Evolutionary conservation across 495 filamentous ascomycete species (phyloP), one percentile per base, ranked within the genome.

Genomic region (Penicillium lagena): DNA sequence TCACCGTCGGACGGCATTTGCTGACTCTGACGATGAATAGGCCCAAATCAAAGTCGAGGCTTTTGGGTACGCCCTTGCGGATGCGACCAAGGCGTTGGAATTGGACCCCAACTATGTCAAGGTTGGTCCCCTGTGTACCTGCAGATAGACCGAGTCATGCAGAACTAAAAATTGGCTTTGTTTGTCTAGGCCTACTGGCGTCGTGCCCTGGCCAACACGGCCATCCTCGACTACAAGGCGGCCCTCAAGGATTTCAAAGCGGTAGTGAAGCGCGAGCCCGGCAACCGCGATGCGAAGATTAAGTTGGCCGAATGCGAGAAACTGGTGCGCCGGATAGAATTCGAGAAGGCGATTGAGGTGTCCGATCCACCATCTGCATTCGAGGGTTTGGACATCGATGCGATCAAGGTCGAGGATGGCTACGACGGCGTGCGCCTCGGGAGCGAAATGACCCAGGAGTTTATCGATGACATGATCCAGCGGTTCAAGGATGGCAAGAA

Each of bases 401-500:
- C 78, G 17, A 95, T 99, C 49, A 72, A 71, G 17, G 81, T 99
- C 7, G 91, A 97, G 32, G 63, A 77, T 32, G 71, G 68, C 35
- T 99, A 99, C 62, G 93, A 97, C 64, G 93, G 93, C 45, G 83
- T 81, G 34, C 72, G 69, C 35, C 68, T 99, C 37, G 88, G 75
- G 27, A 72, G 83, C 1, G 79, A 88, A 60, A 99, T 99, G 89
- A 95, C 93, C 7, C 78, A 87, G 54, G 90, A 95, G 58, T 99
- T 99, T 54, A 85, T 99, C 50, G 83, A 90, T 48, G 90, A 97
- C 67, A 97, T 96, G 94, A 87, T 91, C 41, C 74, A 89, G 62
- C 73, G 93, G 31, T 99, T 99, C 76, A 96, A 95, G 78, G 80
- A 83, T 47, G 91, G 93, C 47, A 96, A 97, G 77, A 89, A 85